Base-by-base conservation (phyloP, 2,329 filamentous ascomycete genomes). In the Aspergillus viridinutans region DNA sequence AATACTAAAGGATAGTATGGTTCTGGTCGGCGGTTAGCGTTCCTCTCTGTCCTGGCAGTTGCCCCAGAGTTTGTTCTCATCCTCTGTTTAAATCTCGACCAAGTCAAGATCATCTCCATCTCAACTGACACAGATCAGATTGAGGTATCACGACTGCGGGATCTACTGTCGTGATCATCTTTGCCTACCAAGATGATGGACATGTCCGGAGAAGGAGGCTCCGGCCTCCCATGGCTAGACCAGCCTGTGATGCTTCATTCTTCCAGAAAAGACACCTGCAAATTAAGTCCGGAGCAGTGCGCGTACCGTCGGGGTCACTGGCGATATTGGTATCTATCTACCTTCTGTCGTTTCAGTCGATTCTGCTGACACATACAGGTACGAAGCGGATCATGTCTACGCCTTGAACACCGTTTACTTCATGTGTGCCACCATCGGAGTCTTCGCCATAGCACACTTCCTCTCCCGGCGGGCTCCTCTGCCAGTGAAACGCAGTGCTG, bases 381-480 rank as follows among this genome's bases (percentile, higher is more conserved):
- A 83, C 60, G 68, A 81, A 55, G 78, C 82, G 23, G 83, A 85
- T 62, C 76, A 80, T 59, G 76, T 79, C 38, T 85, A 80, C 60
- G 80, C 78, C 0, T 67, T 84, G 3, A 75, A 76, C 6, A 83
- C 82, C 0, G 69, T 83, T 3, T 82, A 80, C 48, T 81, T 85
- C 60, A 79, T 84, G 66, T 71, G 81, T 61, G 72, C 73, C 0
- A 67, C 71, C n/a, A 79, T 84, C 53, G 72, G 74, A 1, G 56
- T 83, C 12, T 84, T 82, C 59, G 67, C 76, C 25, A 66, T 83
- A 20, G 68, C 70, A 3, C 68, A 76, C 50, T 62, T 77, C 17
- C 56, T 76, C 32, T 58, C 62, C 12, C 56, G 53, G 40, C 58
- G 75, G 42, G 64, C 72, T 1, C 72, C 74, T 0, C 53, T 69